Conservation (phyloP, 2,329 filamentous ascomycete genomes). For the Scolecobasidium constrictum region DNA sequence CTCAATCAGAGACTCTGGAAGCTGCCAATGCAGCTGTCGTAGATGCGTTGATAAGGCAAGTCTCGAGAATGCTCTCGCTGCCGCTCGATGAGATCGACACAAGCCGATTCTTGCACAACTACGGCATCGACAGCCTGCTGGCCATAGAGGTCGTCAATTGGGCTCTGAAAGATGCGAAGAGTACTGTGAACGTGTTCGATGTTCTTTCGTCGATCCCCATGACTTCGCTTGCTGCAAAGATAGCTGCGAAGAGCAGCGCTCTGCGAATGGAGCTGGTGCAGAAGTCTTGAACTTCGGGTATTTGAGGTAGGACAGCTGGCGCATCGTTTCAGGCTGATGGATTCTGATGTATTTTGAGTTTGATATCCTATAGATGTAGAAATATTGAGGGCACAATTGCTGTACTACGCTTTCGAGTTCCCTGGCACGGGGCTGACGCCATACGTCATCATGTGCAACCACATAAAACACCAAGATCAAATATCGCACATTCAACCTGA, state of each 20-base stretch:
- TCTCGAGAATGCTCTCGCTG: neutral
- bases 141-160: conserved; percentile 5
- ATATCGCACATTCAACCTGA: no score
- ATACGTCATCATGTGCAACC: no score
- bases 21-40: neutral
- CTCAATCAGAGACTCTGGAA: neutral
- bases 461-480: no score
- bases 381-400: no score
- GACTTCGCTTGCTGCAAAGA: neutral
- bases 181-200: neutral
- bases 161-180: neutral
- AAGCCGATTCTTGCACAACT: neutral
- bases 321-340: no score
- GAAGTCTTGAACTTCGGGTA: neutral
- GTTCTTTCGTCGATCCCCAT: neutral
- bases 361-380: no score
- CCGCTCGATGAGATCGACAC: neutral
- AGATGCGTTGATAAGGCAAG: neutral
- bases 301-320: no score
- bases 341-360: no score
- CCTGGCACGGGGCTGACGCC: no score
- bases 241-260: neutral
- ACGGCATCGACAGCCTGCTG: conserved; percentile 1
- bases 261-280: neutral
- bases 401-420: no score